Conservation (phyloP, 108 stramenopile genomes). For the Cyclotella sp. region DNA sequence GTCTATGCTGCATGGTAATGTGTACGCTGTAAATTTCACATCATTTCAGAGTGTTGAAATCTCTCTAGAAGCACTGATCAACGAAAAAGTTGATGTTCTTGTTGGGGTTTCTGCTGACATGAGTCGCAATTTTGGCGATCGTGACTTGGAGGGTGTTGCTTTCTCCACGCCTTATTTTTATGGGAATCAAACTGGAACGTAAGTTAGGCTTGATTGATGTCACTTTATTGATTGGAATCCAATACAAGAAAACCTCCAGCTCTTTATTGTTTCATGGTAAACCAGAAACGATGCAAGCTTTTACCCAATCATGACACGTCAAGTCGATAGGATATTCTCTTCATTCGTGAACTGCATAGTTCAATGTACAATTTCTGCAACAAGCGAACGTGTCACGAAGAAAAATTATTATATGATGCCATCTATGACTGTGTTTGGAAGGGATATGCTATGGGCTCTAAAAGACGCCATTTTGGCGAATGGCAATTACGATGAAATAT, state of each 20-base stretch:
- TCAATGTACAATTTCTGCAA: slow-evolving; percentile 51
- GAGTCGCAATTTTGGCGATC: slow-evolving; percentile 36
- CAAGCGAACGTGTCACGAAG: slow-evolving; percentile 47
- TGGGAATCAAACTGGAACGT: slow-evolving; percentile 39
- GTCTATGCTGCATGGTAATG: slow-evolving; percentile 54
- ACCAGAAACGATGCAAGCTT: slow-evolving; percentile 17
- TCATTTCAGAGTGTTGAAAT: slow-evolving; percentile 40
- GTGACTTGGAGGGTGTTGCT: slow-evolving; percentile 20
- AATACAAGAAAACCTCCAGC: not conserved
- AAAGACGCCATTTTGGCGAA: slow-evolving; percentile 17
- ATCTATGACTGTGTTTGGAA: slow-evolving; percentile 47
- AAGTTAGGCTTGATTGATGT: not conserved
- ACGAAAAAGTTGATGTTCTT: slow-evolving; percentile 58
- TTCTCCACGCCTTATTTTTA: slow-evolving; percentile 61
- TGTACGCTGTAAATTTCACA: slow-evolving; percentile 28
- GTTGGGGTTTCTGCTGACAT: slow-evolving; percentile 41
- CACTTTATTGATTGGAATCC: not conserved
- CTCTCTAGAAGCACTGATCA: slow-evolving; percentile 42
- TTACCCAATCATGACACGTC: slow-evolving; percentile 47
- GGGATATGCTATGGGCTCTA: slow-evolving; percentile 20
- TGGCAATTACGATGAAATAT: slow-evolving; percentile 26
- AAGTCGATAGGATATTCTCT: slow-evolving; percentile 58
- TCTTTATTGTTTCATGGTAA: not conserved
- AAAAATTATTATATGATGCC: slow-evolving; percentile 37
- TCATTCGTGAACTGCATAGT: slow-evolving; percentile 62